A percentile compares a stretch with the other conserved stretches of the same genome.
Conservation (phyloP, 176 grass and related monocot genomes). For the Musa acuminata region DNA sequence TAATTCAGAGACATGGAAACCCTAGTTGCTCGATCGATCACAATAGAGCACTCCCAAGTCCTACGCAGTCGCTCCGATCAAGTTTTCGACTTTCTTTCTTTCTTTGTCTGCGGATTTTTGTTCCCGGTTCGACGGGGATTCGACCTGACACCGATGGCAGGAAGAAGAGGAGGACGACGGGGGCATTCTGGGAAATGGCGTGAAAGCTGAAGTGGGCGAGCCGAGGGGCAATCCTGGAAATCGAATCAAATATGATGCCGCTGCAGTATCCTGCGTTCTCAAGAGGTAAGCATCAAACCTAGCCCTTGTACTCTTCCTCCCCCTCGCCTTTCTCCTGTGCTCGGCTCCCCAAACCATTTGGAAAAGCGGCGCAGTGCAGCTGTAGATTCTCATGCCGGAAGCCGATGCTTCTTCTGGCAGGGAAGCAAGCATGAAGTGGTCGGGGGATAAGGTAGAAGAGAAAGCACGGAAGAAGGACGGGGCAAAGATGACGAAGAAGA, state of each 20-base stretch:
- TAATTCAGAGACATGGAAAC: neutral
- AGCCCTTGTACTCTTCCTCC: neutral
- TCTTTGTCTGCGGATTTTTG: neutral
- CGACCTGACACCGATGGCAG: neutral
- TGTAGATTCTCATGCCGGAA: neutral
- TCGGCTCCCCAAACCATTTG: neutral
- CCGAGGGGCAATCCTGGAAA: neutral
- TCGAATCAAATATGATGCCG: neutral
- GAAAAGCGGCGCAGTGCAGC: too few species aligned
- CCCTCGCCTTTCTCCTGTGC: too few species aligned
- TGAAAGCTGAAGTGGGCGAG: neutral
- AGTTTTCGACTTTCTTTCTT: neutral
- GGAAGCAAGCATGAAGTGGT: neutral
- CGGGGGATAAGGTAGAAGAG: too few species aligned
- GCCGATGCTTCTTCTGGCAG: neutral
- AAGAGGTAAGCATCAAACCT: constrained; percentile 1
- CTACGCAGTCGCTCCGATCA: neutral
- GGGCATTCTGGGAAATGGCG: constrained; percentile 11
- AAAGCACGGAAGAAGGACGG: neutral
- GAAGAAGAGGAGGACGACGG: neutral
- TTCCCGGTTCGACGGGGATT: neutral
- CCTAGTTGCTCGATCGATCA: constrained; percentile 1
- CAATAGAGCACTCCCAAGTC: neutral
- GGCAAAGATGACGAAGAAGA: neutral
- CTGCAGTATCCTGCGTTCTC: neutral